These are phyloP conservation scores for Thamnidium elegans DNA, from an alignment of 192 early-diverging fungal genomes.

Conservation along the genomic window DNA sequence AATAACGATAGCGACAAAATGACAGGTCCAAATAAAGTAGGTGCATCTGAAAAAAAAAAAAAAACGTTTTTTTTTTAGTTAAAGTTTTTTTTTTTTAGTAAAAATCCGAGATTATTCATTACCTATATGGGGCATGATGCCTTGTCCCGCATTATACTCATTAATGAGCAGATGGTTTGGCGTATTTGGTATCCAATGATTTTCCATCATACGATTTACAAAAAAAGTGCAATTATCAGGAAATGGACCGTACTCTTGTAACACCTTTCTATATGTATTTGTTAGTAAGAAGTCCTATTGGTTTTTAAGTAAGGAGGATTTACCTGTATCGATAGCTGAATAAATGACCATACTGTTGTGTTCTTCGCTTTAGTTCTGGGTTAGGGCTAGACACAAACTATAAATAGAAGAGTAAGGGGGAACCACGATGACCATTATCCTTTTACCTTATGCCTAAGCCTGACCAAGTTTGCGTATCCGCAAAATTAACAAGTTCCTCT, in stretches of 20 bases:
- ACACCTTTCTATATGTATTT: constrained; percentile 41
- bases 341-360: constrained; percentile 66
- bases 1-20: constrained; percentile 61
- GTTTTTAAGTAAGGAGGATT: background rate
- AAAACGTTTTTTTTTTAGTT: background rate
- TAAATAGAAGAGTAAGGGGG: background rate
- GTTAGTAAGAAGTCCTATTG: background rate
- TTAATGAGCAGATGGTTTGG: constrained; percentile 61
- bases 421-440: background rate
- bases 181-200: constrained; percentile 34
- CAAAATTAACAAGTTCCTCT: constrained; percentile 30
- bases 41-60: constrained; percentile 43
- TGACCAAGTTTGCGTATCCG: constrained; percentile 49
- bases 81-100: background rate
- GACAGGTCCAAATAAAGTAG: constrained; percentile 58
- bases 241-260: constrained; percentile 49
- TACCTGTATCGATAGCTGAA: constrained; percentile 64
- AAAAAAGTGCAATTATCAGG: constrained; percentile 47
- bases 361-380: constrained; percentile 64
- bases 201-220: constrained; percentile 41
- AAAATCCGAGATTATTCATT: background rate
- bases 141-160: constrained; percentile 69
- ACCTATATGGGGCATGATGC: constrained; percentile 59
- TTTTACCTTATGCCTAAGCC: constrained; percentile 49
- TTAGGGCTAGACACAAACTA: constrained; percentile 43